Percentiles rank a stretch among this genome's conserved stretches.
phyloP scores from a whole-genome alignment of 805 yeast species.

The Candida succiphila region DNA sequence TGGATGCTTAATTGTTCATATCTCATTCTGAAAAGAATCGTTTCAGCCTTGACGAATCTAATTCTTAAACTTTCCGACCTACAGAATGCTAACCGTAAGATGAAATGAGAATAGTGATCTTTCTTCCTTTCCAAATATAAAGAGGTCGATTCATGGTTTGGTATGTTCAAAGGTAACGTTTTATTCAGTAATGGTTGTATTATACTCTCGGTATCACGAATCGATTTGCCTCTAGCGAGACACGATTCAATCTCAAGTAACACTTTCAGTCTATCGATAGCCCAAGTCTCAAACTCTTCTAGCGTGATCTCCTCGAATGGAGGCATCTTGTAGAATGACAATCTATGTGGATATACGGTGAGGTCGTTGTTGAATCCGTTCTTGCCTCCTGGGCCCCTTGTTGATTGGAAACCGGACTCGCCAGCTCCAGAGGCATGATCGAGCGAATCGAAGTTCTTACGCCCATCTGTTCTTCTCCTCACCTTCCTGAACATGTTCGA shows the following conservation, averaged over 20 bases:
- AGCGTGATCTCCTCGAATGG: conserved; percentile 82
- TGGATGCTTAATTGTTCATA: conserved; percentile 48
- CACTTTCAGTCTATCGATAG: conserved; percentile 79
- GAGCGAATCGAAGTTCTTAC: conserved; percentile 43
- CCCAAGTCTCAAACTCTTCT: conserved; percentile 93
- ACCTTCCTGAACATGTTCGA: conserved; percentile 69
- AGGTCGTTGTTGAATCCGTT: conserved; percentile 19
- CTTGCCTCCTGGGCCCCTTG: conserved; percentile 10
- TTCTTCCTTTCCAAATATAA: conserved; percentile 58
- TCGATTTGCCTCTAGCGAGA: conserved; percentile 48
- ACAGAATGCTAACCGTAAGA: conserved; percentile 82
- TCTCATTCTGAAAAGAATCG: conserved; percentile 63
- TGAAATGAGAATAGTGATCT: conserved; percentile 89
- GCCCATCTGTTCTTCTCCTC: conserved; percentile 66
- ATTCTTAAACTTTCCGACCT: conserved; percentile 74
- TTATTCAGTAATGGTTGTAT: conserved; percentile 59
- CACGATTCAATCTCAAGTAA: conserved; percentile 79
- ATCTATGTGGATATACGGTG: conserved; percentile 42
- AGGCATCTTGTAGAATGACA: conserved; percentile 67
- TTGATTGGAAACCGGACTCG: conserved; percentile 2
- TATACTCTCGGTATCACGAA: conserved; percentile 54
- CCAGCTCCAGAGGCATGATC: conserved; percentile 8
- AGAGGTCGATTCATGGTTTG: conserved; percentile 28
- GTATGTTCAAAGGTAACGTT: conserved; percentile 51
- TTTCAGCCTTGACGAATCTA: conserved; percentile 72